Evolutionary conservation across 164 flowering plant genomes (phyloP).

Genomic region (Kalanchoe fedtschenkoi): DNA sequence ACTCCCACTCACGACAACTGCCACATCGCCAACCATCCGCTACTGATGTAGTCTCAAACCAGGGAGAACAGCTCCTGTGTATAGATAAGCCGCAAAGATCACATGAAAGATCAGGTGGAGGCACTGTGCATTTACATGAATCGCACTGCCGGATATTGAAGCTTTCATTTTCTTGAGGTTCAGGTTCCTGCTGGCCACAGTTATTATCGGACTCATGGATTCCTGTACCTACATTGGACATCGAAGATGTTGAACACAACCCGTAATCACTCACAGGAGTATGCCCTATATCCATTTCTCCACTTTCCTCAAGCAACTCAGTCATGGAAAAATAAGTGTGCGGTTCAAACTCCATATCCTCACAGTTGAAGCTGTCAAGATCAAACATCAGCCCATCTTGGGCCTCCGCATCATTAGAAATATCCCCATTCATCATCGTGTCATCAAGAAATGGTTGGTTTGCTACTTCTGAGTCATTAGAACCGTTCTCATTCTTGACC

Average conservation of each 20-base stretch:
- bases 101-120: slow-evolving; percentile 58
- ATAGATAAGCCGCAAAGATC: slow-evolving; percentile 44
- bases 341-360: slow-evolving; percentile 80
- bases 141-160: slow-evolving; percentile 24
- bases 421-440: slow-evolving; percentile 27
- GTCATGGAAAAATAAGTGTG: slow-evolving; percentile 80
- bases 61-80: slow-evolving; percentile 70
- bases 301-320: slow-evolving; percentile 61
- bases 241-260: slow-evolving; percentile 10
- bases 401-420: slow-evolving; percentile 16
- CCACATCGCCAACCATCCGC: slow-evolving; percentile 68
- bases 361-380: slow-evolving; percentile 30
- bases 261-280: slow-evolving; percentile 19
- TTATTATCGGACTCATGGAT: slow-evolving; percentile 12
- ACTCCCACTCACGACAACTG: slow-evolving; percentile 60
- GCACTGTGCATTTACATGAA: slow-evolving; percentile 35
- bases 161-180: slow-evolving; percentile 9
- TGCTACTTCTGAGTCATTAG: slow-evolving; percentile 14
- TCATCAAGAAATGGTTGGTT: slow-evolving; percentile 18
- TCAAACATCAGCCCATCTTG: slow-evolving; percentile 28
- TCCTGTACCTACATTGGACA: slow-evolving; percentile 15
- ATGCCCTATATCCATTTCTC: slow-evolving; percentile 22
- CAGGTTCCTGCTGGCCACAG: slow-evolving; percentile 14
- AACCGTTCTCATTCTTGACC: slow-evolving; percentile 35
- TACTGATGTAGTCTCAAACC: slow-evolving; percentile 29